Conservation (phyloP, 495 filamentous ascomycete species). For the Parathielavia hyrcaniae region DNA sequence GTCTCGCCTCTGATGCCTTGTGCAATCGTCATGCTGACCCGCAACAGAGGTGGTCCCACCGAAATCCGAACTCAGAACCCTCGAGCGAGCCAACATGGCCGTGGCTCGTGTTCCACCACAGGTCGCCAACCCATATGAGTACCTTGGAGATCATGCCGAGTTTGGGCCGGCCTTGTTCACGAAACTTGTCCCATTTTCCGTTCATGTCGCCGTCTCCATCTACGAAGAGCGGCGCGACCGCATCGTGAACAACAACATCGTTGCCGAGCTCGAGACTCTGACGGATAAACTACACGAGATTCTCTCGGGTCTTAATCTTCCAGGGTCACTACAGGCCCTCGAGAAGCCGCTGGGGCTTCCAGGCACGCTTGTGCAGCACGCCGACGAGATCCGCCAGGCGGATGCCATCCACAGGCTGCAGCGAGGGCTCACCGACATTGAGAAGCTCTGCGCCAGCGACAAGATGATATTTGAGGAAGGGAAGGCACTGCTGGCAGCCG, state of each 20-base stretch:
- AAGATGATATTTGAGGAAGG: constrained; percentile 73
- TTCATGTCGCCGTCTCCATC: constrained; percentile 89
- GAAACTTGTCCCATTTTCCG: constrained; percentile 90
- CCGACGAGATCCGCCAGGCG: constrained; percentile 91
- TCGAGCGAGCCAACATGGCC: constrained; percentile 88
- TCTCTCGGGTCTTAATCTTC: constrained; percentile 77
- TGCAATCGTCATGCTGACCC: neutral
- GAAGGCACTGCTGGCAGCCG: constrained; percentile 63
- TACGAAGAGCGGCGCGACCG: constrained; percentile 89
- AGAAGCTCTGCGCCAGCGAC: constrained; percentile 75
- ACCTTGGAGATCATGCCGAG: constrained; percentile 70
- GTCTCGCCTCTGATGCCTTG: neutral
- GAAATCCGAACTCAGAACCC: constrained; percentile 77
- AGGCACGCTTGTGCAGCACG: constrained; percentile 73
- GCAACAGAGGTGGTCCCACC: constrained; percentile 65
- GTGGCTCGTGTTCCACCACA: constrained; percentile 71
- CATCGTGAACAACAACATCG: constrained; percentile 75
- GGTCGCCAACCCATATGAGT: constrained; percentile 69
- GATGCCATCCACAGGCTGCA: constrained; percentile 71
- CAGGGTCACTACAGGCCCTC: constrained; percentile 86
- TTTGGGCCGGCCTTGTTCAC: constrained; percentile 82
- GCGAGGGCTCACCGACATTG: constrained; percentile 74
- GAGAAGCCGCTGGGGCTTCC: constrained; percentile 95
- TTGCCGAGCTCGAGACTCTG: constrained; percentile 76
- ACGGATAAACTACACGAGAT: constrained; percentile 75